Base-by-base conservation (phyloP, 2,329 filamentous ascomycete species). In the Trichocomaceae sp. region DNA sequence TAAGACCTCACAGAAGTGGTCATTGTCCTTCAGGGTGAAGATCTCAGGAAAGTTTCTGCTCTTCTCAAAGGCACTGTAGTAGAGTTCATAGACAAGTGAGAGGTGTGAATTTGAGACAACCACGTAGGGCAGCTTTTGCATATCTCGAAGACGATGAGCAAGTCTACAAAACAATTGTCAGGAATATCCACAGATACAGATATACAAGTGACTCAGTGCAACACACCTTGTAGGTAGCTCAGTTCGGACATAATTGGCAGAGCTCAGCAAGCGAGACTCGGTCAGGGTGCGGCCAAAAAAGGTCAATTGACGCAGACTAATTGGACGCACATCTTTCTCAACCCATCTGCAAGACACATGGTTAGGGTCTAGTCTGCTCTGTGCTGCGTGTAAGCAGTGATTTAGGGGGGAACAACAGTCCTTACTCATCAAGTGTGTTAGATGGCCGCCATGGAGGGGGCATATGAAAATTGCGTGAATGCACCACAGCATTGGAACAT, bases 61-160 rank as follows among this genome's bases (percentile, higher is more conserved):
- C 52, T 79, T 84, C 69, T 99, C 93, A 64, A 99, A 99, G n/a
- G 93, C 92, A 61, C 85, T 85, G 74, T 96, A 95, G 77, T 99
- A 99, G 6, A 96, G 80, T 69, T 97, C 90, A 74, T 99, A 99
- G 33, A 97, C 93, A 61, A 95, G 85, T 67, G 88, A 90, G 59
- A 99, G 88, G 70, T 99, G 90, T 6, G 84, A 84, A 65, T 99
- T 99, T n/a, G 88, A 91, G 47, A 97, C 89, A 53, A 97, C 92
- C 37, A 93, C 88, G 68, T 96, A 99, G 17, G 93, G 93, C 41
- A 99, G 79, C 59, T 88, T 91, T 72, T 99, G 93, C 83, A 99
- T 97, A 69, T 99, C 92, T 57, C 95, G 89, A 59, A 99, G 85
- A 33, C 93, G 88, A 72, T 99, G 93, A 17, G 92, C 90, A 62